These are phyloP conservation scores for Candida sonorensis DNA, from an alignment of 805 yeast species.

Conservation along the genomic window DNA sequence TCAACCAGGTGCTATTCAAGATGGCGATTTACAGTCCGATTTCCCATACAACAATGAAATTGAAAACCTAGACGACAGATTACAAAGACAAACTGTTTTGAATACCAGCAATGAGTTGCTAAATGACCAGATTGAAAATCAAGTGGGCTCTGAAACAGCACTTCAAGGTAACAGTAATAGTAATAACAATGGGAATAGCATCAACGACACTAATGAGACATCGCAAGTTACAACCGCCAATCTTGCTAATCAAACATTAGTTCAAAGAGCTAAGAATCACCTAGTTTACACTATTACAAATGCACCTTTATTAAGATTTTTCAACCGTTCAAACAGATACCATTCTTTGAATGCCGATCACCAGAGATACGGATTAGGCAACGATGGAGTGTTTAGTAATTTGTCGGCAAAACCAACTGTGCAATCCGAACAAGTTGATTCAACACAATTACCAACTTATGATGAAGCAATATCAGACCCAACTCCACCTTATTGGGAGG, in stretches of 20 bases:
- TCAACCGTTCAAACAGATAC: constrained; percentile 20
- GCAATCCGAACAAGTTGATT: constrained; percentile 32
- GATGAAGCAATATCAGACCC: constrained; percentile 94
- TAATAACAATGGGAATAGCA: neutral
- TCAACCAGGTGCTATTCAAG: constrained; percentile 1
- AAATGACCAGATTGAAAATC: neutral
- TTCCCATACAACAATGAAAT: neutral
- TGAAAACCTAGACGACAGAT: constrained; percentile 1
- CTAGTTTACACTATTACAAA: constrained; percentile 13
- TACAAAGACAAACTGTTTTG: neutral
- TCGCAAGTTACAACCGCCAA: too few relatives aligned
- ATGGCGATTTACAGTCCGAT: too few relatives aligned
- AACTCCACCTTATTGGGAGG: constrained; percentile 96
- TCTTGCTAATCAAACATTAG: neutral
- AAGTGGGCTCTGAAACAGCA: too few relatives aligned
- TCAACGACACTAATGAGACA: neutral
- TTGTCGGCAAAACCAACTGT: constrained; percentile 74
- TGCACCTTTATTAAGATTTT: constrained; percentile 24
- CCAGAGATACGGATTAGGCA: constrained; percentile 30
- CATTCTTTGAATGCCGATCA: constrained; percentile 12
- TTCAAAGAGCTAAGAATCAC: constrained; percentile 5
- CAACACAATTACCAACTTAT: constrained; percentile 75
- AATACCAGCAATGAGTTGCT: neutral
- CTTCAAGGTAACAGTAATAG: neutral
- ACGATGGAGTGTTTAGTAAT: constrained; percentile 92